Evolutionary conservation across 2,329 filamentous ascomycete species (phyloP), one percentile per base, ranked within the genome.

Genomic region (Cercospora sp.): DNA sequence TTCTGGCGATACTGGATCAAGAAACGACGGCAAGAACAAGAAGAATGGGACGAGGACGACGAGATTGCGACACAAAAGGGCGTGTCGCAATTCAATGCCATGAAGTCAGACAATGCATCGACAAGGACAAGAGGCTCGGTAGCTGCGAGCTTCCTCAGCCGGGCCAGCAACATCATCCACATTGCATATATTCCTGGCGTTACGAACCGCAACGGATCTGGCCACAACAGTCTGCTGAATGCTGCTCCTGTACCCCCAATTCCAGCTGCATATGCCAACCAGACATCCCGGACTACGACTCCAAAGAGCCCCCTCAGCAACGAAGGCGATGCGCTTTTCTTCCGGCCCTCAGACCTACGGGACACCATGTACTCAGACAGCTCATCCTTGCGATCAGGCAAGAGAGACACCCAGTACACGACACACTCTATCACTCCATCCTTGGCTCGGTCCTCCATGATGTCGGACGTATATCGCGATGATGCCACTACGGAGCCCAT

Each of bases 131-230:
- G 75, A 71, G 75, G 73, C 75, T 98, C 94, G 12, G 93, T 99
- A 77, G 95, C 95, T 16, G 97, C 94, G 9, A 98, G 94, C 28
- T 93, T 98, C 67, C 87, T 97, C 69, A 98, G 95, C 18, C 90
- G 95, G 70, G 95, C 95, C 60, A 98, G 95, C 76, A 99, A 99
- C 83, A 94, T 99, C 78, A 99, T 99, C 75, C 95, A 98, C 81
- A 99, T 99, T 80, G 95, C 95, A 65, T 99, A 98, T 80, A 98
- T 99, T 72, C 95, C 95, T 13, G 95, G 95, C 68, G 94, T 98
- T 75, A 79, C 75, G 23, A 97, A 97, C 81, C 88, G 94, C 73
- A 93, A 94, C 7, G 90, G 91, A n/a, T 94, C 93, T 0, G 71
- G 73, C 3, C 72, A 73, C 33, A 76, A 75, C 63, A 78, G 76